Base-by-base conservation (phyloP, 2,329 filamentous ascomycete species). In the Verticillium albo-atrum region DNA sequence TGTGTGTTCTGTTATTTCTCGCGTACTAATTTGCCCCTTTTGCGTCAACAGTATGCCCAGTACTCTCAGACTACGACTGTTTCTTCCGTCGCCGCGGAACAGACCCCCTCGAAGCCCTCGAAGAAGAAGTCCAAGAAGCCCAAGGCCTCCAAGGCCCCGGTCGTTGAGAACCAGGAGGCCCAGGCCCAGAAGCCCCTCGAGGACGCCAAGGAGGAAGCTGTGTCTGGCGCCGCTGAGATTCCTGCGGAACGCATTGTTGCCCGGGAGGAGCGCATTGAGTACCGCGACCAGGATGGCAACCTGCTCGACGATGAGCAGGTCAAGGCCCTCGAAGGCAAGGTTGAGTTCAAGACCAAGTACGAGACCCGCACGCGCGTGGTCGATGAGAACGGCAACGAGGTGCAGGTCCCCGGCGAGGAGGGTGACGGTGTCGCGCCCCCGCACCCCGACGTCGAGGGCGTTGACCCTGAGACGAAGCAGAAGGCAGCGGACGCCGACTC, bases 321-420 rank as follows among this genome's bases (percentile, higher is more conserved):
- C 61, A 86, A 89, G 68, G 85, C 84, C 23, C 85, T 99, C 32
- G 85, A 94, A 73, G 95, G 94, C 68, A 96, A 97, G 75, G 93
- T 98, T 61, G 91, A 92, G 68, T 97, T 99, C 78, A 88, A 96
- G 78, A 98, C 95, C 14, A 89, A 89, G 66, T 97, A 97, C 72
- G 94, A 98, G 80, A 97, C 94, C n/a, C 85, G 90, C 64, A 97
- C 92, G 9, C 88, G 91, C 60, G 76, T 98, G 59, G 81, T 97
- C 47, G 92, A 97, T 73, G 85, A 84, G 57, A 74, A 86, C 51
- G 95, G 93, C 61, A 92, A 93, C 65, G 90, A 96, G 70, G 75
- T 97, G n/a, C 72, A 73, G 12, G 67, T 73, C 34, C 76, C 77
- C 15, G 14, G 30, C 15, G 55, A n/a, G 14, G 42, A 57, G 27